phyloP scores from a whole-genome alignment of 495 filamentous ascomycete genomes.

The Penicillium longicatenatum region DNA sequence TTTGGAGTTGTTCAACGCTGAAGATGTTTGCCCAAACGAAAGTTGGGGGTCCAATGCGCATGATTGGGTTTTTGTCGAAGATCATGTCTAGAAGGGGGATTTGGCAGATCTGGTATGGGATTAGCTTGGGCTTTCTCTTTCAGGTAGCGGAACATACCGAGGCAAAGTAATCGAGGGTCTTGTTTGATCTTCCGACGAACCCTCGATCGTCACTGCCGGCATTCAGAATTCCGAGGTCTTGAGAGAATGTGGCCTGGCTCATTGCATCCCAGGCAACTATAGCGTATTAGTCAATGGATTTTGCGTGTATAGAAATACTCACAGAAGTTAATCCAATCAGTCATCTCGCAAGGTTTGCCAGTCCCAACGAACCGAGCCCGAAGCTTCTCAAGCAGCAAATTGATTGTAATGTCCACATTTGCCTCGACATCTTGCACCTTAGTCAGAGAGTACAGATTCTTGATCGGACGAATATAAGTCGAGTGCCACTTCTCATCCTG shows the following conservation, averaged over 20 bases:
- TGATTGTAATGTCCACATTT: conserved; percentile 30
- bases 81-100: conserved; percentile 25
- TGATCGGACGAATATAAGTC: conserved; percentile 29
- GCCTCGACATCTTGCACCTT: conserved; percentile 35
- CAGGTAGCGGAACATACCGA: conserved; percentile 16
- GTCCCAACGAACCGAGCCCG: conserved; percentile 20
- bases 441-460: conserved; percentile 41
- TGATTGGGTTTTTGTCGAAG: conserved; percentile 28
- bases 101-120: conserved; percentile 19
- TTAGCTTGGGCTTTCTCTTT: not conserved
- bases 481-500: conserved; percentile 46
- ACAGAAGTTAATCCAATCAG: conserved; percentile 48
- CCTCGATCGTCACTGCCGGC: conserved; percentile 22
- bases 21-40: conserved; percentile 29
- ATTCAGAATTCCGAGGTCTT: conserved; percentile 30
- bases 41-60: conserved; percentile 25
- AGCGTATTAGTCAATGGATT: not conserved
- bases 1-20: conserved; percentile 24
- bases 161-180: conserved; percentile 37
- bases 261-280: conserved; percentile 43
- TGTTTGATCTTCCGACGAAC: conserved; percentile 24
- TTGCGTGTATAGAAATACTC: conserved; percentile 1
- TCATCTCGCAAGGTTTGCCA: conserved; percentile 30
- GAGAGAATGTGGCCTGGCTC: conserved; percentile 36
- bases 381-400: conserved; percentile 26